Evolutionary conservation across 495 filamentous ascomycete species (phyloP).

Genomic region (Penicillium longicatenatum): DNA sequence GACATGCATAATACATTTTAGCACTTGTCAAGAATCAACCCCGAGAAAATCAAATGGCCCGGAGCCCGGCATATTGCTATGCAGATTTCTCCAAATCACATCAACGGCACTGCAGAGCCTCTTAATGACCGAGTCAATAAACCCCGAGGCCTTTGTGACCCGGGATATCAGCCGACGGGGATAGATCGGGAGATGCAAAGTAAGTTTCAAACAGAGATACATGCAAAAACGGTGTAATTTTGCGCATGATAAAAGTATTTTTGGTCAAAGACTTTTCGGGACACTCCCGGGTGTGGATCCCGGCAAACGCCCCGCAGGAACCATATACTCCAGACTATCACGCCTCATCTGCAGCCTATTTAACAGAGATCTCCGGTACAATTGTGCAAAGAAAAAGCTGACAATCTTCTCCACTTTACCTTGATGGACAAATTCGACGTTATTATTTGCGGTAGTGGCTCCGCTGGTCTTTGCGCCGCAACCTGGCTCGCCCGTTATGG

Average conservation of each 20-base stretch:
- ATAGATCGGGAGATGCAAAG: background rate
- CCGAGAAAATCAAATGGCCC: background rate
- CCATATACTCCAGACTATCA: background rate
- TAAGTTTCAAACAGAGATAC: background rate
- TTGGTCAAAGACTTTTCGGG: background rate
- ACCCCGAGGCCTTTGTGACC: too few species aligned
- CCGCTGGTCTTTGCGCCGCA: slow-evolving; percentile 68
- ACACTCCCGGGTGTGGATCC: background rate
- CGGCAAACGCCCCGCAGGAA: background rate
- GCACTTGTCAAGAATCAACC: background rate
- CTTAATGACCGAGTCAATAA: background rate
- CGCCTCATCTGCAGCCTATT: background rate
- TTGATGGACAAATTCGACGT: slow-evolving; percentile 47
- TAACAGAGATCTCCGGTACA: background rate
- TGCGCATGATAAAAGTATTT: background rate
- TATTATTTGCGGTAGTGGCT: slow-evolving; percentile 67
- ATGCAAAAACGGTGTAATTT: background rate
- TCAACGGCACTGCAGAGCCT: background rate
- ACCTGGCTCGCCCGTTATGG: slow-evolving; percentile 65
- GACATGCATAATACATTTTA: background rate
- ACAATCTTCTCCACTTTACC: background rate
- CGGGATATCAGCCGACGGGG: background rate
- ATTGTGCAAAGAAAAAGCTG: background rate
- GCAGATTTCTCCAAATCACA: background rate
- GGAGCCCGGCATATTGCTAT: background rate